Percentiles rank a stretch among this genome's conserved stretches.
Evolutionary conservation across 108 stramenopile genomes (phyloP).

Genomic region (Epithemia pelagica): DNA sequence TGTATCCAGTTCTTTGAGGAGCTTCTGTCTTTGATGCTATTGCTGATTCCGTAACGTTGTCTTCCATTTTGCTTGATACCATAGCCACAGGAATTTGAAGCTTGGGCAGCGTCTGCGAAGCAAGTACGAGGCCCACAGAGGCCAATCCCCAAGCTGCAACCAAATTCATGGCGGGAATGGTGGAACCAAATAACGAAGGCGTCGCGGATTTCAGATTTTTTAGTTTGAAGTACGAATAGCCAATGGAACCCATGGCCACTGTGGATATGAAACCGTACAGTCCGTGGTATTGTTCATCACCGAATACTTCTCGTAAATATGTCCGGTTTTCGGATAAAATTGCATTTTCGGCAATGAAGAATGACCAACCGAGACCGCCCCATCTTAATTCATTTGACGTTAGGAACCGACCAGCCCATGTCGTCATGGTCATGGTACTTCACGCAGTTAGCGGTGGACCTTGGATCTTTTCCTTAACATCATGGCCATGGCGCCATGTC

Average conservation of each 20-base stretch:
- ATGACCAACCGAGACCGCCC: constrained; percentile 71
- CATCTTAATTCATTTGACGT: constrained; percentile 15
- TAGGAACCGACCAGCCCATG: not conserved
- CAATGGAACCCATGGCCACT: constrained; percentile 65
- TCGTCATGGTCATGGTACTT: too few relatives aligned
- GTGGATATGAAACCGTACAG: constrained; percentile 74
- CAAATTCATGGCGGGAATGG: constrained; percentile 16
- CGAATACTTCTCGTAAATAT: constrained; percentile 37
- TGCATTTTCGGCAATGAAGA: constrained; percentile 81
- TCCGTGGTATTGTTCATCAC: constrained; percentile 67
- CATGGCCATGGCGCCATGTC: too few relatives aligned
- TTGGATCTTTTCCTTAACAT: too few relatives aligned
- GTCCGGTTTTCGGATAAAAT: constrained; percentile 87
- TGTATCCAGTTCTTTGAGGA: constrained; percentile 6
- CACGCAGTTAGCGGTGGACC: too few relatives aligned
- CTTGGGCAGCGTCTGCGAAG: constrained; percentile 69
- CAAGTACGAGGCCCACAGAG: constrained; percentile 58
- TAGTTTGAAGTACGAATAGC: constrained; percentile 60
- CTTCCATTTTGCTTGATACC: constrained; percentile 2
- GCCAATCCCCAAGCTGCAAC: constrained; percentile 30
- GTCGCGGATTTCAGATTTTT: not conserved
- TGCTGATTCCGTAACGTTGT: constrained; percentile 1
- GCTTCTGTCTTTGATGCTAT: too few relatives aligned
- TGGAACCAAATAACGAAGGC: not conserved
- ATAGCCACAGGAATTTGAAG: constrained; percentile 74